phyloP scores from a whole-genome alignment of 2,329 filamentous ascomycete species.

The Claviceps paspali region DNA sequence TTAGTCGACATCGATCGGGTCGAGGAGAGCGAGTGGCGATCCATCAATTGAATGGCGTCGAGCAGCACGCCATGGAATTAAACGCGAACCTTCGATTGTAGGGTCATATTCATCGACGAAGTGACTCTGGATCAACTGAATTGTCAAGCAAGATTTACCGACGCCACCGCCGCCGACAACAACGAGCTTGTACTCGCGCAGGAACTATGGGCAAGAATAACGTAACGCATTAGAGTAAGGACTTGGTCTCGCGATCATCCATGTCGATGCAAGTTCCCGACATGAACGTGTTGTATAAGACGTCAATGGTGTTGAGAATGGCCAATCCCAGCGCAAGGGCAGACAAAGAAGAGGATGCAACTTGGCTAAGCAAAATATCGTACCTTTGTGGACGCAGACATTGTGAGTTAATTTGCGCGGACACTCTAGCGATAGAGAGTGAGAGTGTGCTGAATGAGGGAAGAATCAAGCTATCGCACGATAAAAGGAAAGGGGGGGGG shows the following conservation, averaged over 20 bases:
- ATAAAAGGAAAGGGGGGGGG: background rate
- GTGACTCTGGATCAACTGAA: slow-evolving; percentile 88
- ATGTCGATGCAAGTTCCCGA: background rate
- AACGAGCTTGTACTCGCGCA: slow-evolving; percentile 89
- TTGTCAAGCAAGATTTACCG: slow-evolving; percentile 97
- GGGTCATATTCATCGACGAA: slow-evolving; percentile 99
- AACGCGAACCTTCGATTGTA: slow-evolving; percentile 74
- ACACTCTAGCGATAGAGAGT: background rate
- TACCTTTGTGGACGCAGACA: slow-evolving; percentile 23
- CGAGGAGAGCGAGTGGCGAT: background rate
- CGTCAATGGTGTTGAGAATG: too few species aligned
- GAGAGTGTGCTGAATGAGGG: background rate
- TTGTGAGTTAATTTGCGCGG: slow-evolving; percentile 10
- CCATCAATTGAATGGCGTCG: background rate
- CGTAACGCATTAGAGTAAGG: background rate
- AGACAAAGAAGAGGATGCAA: background rate
- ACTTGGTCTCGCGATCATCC: too few species aligned
- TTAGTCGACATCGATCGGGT: background rate
- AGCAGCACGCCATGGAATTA: background rate
- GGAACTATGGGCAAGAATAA: slow-evolving; percentile 40
- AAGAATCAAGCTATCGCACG: slow-evolving; percentile 5
- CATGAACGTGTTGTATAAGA: too few species aligned
- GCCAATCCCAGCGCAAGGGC: too few species aligned
- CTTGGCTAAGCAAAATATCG: background rate
- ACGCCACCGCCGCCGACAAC: slow-evolving; percentile 97